Evolutionary conservation across 176 grass and related monocot genomes (phyloP), one percentile per base, ranked within the genome.

Genomic region (Carex kokanica): DNA sequence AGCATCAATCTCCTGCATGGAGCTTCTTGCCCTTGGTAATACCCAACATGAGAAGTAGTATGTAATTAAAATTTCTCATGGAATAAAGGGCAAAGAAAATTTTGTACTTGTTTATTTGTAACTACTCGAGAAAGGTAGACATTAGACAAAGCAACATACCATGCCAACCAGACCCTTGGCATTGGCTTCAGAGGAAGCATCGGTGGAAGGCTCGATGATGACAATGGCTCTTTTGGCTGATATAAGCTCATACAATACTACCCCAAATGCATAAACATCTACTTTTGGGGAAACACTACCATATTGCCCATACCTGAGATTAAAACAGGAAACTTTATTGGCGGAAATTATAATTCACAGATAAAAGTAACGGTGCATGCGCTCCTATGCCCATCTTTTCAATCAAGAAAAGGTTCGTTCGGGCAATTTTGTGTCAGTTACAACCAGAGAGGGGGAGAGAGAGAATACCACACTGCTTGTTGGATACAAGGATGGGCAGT

Each of bases 241-340:
- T 90, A 95, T 95, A 83, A 98, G 92, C 79, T 98, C 95, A 78
- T 91, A 98, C 18, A 98, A 83, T 53, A 98, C 93, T 85, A 98
- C 96, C 6, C 96, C 96, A 59, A 98, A 98, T 29, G 96, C 96
- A 85, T 86, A 98, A 15, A 95, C 93, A 74, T 98, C 93, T 0
- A 98, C 79, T 70, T 98, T 98, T 2, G 96, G 88, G 85, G 96
- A 95, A 87, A 98, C 88, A 64, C 95, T 91, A 61, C 96, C 93
- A 61, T 88, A 98, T 75, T 83, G 85, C 40, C 88, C 96, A 80
- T 93, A 95, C 74, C 96, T 98, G 85, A 32, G 23, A 77, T 79
- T 83, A 83, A 62, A 70, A 43, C n/a, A 80, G 51, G 31, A 71
- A 79, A 77, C 23, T 77, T 54, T 56, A 16, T 53, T 29, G 24